These are phyloP conservation scores for Austroboletus festivus DNA, from an alignment of 768 basidiomycete genomes.

Conservation along the genomic window DNA sequence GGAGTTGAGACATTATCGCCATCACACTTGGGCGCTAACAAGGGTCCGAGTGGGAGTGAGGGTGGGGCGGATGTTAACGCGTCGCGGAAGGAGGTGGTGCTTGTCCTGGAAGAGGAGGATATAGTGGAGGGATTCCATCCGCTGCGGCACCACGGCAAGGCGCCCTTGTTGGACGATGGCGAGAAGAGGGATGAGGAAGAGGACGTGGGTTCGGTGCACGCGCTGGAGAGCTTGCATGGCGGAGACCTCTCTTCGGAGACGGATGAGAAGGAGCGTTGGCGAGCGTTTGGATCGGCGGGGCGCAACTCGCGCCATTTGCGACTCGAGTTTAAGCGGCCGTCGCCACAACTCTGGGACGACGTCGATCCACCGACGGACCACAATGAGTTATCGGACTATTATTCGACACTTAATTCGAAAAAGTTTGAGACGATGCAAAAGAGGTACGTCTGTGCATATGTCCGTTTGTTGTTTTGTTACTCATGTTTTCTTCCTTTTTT, in stretches of 20 bases:
- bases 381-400: slow-evolving; percentile 36
- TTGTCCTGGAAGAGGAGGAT: slow-evolving; percentile 23
- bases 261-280: slow-evolving; percentile 30
- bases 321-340: slow-evolving; percentile 47
- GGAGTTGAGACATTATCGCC: slow-evolving; percentile 25
- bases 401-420: slow-evolving; percentile 41
- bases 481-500: slow-evolving; percentile 25
- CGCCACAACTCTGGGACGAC: slow-evolving; percentile 69
- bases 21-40: slow-evolving; percentile 32
- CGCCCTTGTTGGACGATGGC: slow-evolving; percentile 4
- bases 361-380: slow-evolving; percentile 47
- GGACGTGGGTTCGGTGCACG: slow-evolving; percentile 14
- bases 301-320: slow-evolving; percentile 44
- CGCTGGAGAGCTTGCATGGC: slow-evolving; percentile 9
- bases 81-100: slow-evolving; percentile 19
- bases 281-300: slow-evolving; percentile 14
- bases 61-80: background rate
- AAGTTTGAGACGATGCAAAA: slow-evolving; percentile 45
- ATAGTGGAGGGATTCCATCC: slow-evolving; percentile 29
- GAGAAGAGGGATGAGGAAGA: slow-evolving; percentile 5
- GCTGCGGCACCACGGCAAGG: slow-evolving; percentile 12
- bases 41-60: slow-evolving; percentile 16
- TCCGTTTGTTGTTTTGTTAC: background rate
- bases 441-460: slow-evolving; percentile 35
- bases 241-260: slow-evolving; percentile 10